Evolutionary conservation across 768 basidiomycete genomes (phyloP), one percentile per base, ranked within the genome.

Genomic region (Calocybe indica): DNA sequence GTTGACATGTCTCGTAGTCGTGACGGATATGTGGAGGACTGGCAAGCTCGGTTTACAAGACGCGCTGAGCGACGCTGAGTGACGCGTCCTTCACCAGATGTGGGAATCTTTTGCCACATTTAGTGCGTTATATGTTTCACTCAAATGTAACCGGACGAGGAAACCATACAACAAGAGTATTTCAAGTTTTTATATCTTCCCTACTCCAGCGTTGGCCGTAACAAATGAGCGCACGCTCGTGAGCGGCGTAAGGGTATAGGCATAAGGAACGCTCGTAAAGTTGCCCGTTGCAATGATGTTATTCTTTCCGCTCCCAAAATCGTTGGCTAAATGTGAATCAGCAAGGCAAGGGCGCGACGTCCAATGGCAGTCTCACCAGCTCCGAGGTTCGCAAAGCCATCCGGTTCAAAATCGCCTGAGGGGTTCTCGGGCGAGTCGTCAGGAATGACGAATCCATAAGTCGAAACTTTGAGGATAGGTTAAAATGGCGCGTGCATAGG

Each of bases 1-100:
- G 75, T 64, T 10, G 74, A 71, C 71, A 74, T 72, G 22, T 22
- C 22, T 22, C 22, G 22, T 22, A 22, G 22, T 22, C 22, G 22
- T 22, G 50, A 52, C 52, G 51, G 45, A 35, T 49, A 7, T 33
- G 31, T n/a, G 50, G 22, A 33, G 31, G 33, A 31, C 22, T 22
- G 5, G 8, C 31, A 34, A 5, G 10, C 7, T 6, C 7, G 5
- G 22, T 15, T 11, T 15, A 12, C 12, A 41, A 28, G 10, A 15
- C 8, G 8, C 29, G 39, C 10, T 7, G 41, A 52, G 45, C 56
- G 55, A 60, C 29, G 39, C 10, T 7, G 41, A 52, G 45, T 58
- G 55, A 60, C 58, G 58, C 58, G 58, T 59, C 55, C 43, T 40
- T 59, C 56, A 38, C 33, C 8, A 13, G 13, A 30, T 48, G 57